These are phyloP conservation scores for Cyclotella kingstonii DNA, from an alignment of 108 stramenopile species.

Conservation along the genomic window DNA sequence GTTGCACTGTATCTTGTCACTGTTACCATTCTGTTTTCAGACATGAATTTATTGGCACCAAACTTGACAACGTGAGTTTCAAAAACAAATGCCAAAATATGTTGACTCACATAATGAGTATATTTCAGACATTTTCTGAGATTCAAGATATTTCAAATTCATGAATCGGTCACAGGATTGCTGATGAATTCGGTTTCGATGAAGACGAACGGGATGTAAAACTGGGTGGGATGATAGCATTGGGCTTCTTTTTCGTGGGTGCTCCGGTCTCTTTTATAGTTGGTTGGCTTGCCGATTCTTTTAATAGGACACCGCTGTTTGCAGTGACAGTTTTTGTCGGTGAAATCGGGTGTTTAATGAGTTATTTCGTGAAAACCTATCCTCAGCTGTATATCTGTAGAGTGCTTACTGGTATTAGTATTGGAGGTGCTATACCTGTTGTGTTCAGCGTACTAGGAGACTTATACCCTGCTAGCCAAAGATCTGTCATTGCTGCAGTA, in stretches of 20 bases:
- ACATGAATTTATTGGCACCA: slow-evolving; percentile 85
- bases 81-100: too few species aligned
- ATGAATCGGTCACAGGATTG: too few species aligned
- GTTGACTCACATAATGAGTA: too few species aligned
- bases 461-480: slow-evolving; percentile 41
- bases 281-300: slow-evolving; percentile 55
- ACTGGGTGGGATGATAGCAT: slow-evolving; percentile 40
- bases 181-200: slow-evolving; percentile 79
- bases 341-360: slow-evolving; percentile 70
- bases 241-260: slow-evolving; percentile 62
- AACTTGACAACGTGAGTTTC: slow-evolving; percentile 57
- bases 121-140: too few species aligned
- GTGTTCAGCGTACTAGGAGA: slow-evolving; percentile 57
- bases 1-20: slow-evolving; percentile 58
- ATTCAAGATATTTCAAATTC: too few species aligned
- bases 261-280: slow-evolving; percentile 73
- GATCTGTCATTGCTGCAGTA: slow-evolving; percentile 27
- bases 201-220: slow-evolving; percentile 49
- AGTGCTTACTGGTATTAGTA: slow-evolving; percentile 53
- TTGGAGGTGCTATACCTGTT: slow-evolving; percentile 58
- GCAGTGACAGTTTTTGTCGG: slow-evolving; percentile 74
- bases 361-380: slow-evolving; percentile 46
- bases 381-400: slow-evolving; percentile 44
- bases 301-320: slow-evolving; percentile 55
- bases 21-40: slow-evolving; percentile 71